Evolutionary conservation across 2,329 filamentous ascomycete genomes (phyloP).

Genomic region (Colletotrichum gigasporum): DNA sequence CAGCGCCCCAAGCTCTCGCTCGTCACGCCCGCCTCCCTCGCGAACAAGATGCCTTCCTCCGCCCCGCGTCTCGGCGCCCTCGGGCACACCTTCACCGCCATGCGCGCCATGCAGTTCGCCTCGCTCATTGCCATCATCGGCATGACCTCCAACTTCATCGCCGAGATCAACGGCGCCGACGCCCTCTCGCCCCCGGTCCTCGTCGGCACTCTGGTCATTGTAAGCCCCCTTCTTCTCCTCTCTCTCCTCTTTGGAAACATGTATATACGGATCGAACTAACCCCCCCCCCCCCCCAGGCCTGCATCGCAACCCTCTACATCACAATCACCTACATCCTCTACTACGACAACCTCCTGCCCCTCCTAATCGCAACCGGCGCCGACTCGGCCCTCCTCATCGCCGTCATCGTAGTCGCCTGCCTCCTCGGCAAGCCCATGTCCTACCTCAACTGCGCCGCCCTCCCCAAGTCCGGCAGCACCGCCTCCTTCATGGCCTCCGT

Average conservation of each 20-base stretch:
- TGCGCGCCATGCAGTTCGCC: constrained; percentile 75
- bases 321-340: constrained; percentile 82
- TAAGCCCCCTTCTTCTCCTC: constrained; percentile 64
- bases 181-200: constrained; percentile 76
- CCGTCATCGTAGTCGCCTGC: constrained; percentile 80
- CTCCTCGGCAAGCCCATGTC: constrained; percentile 84
- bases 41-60: constrained; percentile 52
- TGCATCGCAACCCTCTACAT: constrained; percentile 83
- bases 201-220: constrained; percentile 81
- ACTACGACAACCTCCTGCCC: constrained; percentile 79
- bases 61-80: constrained; percentile 73
- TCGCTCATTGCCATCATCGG: constrained; percentile 82
- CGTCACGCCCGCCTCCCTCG: constrained; percentile 43
- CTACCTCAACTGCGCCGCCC: constrained; percentile 74
- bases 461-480: constrained; percentile 52
- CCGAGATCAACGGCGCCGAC: constrained; percentile 74
- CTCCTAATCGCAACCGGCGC: constrained; percentile 73
- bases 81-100: constrained; percentile 80
- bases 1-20: constrained; percentile 53
- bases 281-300: constrained; percentile 60
- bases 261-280: not conserved
- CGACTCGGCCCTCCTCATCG: constrained; percentile 77
- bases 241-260: not conserved
- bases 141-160: constrained; percentile 83
- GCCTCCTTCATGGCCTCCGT: constrained; percentile 56